phyloP scores from a whole-genome alignment of 371 early-diverging fungal species.

The Thermomucor indicae-seudaticae region DNA sequence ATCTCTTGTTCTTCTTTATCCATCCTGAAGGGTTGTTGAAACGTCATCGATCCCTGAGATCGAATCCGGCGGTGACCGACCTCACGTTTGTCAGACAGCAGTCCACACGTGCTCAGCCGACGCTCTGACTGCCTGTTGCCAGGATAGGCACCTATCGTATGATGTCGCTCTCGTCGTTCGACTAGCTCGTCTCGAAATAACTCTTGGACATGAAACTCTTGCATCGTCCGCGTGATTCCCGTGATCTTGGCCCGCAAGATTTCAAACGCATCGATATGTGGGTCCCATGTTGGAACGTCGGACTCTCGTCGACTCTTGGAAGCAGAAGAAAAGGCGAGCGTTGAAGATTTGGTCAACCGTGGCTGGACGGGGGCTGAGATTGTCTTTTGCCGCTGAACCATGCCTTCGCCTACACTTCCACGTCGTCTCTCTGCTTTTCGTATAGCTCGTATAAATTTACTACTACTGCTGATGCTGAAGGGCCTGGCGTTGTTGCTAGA shows the following conservation, averaged over 20 bases:
- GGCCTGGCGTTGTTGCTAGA: background rate
- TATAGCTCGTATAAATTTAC: conserved; percentile 13
- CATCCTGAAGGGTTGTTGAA: too few relatives aligned
- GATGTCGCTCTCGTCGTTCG: conserved; percentile 14
- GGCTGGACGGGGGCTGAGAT: conserved; percentile 20
- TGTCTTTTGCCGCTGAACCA: conserved; percentile 11
- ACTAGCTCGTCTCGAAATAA: conserved; percentile 30
- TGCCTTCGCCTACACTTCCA: conserved; percentile 29
- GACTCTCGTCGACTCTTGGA: conserved; percentile 1
- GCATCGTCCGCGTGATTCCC: conserved; percentile 43
- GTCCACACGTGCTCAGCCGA: conserved; percentile 4
- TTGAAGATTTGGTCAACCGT: conserved; percentile 28
- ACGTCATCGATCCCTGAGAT: conserved; percentile 7
- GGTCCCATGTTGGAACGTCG: conserved; percentile 25
- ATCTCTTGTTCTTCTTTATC: conserved; percentile 1
- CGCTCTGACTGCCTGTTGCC: background rate
- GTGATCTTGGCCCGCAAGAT: conserved; percentile 42
- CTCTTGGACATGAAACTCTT: conserved; percentile 42
- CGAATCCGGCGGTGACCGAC: conserved; percentile 9
- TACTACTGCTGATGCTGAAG: conserved; percentile 1
- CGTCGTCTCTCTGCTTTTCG: conserved; percentile 19
- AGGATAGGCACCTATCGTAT: background rate
- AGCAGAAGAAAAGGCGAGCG: conserved; percentile 6
- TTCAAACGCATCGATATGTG: conserved; percentile 44
- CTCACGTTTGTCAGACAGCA: background rate